A percentile compares a stretch with the other conserved stretches of the same genome.
Conservation (phyloP, 2,329 filamentous ascomycete genomes). For the Microcera coccophila region DNA sequence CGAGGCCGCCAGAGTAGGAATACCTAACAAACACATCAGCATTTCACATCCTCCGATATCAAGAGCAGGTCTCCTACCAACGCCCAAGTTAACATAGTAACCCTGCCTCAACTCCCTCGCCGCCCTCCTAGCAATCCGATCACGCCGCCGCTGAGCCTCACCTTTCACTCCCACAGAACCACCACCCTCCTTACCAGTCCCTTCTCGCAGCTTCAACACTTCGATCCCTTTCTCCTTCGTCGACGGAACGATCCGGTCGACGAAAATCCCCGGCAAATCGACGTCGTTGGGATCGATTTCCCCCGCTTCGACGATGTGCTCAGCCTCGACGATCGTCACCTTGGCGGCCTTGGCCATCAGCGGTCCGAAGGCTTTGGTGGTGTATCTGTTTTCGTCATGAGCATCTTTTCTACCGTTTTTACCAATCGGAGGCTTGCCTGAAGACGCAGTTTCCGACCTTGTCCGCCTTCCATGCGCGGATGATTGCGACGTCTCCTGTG, state of each 20-base stretch:
- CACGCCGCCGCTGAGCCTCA: constrained; percentile 52
- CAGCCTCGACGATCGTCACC: constrained; percentile 77
- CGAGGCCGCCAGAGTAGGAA: constrained; percentile 78
- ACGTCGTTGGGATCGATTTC: constrained; percentile 70
- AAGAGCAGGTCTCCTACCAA: constrained; percentile 39
- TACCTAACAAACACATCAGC: constrained; percentile 43
- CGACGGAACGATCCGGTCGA: constrained; percentile 74
- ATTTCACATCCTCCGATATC: background rate
- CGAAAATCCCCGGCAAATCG: constrained; percentile 76
- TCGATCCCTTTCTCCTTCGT: constrained; percentile 71
- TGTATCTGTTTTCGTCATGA: constrained; percentile 45
- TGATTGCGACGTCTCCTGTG: constrained; percentile 70
- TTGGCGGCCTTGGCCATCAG: constrained; percentile 79
- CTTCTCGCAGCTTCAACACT: constrained; percentile 56
- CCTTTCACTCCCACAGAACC: constrained; percentile 39
- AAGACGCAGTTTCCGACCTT: constrained; percentile 77
- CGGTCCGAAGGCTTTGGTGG: constrained; percentile 69
- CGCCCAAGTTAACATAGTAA: constrained; percentile 75
- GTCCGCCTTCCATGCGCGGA: constrained; percentile 74
- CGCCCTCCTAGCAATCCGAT: constrained; percentile 71
- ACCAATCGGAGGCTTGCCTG: constrained; percentile 42
- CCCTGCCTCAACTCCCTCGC: constrained; percentile 78
- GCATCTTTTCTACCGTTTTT: constrained; percentile 6
- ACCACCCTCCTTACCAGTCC: constrained; percentile 35
- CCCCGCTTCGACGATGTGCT: constrained; percentile 74